Percentiles rank a stretch among this genome's conserved stretches.
These are phyloP conservation scores for Aureobasidium melanogenum DNA, from an alignment of 2,329 filamentous ascomycete genomes.

Conservation along the genomic window DNA sequence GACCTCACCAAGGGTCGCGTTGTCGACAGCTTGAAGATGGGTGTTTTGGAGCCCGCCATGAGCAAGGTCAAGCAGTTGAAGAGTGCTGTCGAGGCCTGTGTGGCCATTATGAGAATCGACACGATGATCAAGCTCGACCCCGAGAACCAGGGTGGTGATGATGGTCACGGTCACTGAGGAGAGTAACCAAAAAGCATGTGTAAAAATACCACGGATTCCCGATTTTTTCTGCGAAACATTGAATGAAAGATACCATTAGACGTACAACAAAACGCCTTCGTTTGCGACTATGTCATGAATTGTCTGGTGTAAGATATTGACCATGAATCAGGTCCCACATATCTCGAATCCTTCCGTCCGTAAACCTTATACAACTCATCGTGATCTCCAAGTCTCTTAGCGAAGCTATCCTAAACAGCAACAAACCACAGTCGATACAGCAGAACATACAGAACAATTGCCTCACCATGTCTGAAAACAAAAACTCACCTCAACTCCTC, in stretches of 20 bases:
- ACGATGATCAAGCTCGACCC: constrained; percentile 97
- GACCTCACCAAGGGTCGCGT: constrained; percentile 85
- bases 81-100: constrained; percentile 96
- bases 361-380: not conserved
- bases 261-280: not conserved
- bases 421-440: not conserved
- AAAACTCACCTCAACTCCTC: not conserved
- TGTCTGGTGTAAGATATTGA: not conserved
- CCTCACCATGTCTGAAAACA: not conserved
- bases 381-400: not conserved
- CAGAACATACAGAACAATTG: no score
- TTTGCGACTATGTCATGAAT: not conserved
- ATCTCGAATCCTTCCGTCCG: not conserved
- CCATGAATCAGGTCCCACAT: not conserved
- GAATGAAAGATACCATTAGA: constrained; percentile 5
- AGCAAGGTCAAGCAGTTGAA: constrained; percentile 98
- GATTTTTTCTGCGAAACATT: not conserved
- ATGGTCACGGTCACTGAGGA: constrained; percentile 36
- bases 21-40: constrained; percentile 86
- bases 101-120: constrained; percentile 98
- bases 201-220: not conserved
- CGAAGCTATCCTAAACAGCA: not conserved
- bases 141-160: constrained; percentile 67
- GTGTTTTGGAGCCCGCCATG: constrained; percentile 92
- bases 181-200: constrained; percentile 4